Percentiles rank a stretch among this genome's conserved stretches.
Evolutionary conservation across 306 rosid species (phyloP).

Genomic region (Medicago ruthenica): DNA sequence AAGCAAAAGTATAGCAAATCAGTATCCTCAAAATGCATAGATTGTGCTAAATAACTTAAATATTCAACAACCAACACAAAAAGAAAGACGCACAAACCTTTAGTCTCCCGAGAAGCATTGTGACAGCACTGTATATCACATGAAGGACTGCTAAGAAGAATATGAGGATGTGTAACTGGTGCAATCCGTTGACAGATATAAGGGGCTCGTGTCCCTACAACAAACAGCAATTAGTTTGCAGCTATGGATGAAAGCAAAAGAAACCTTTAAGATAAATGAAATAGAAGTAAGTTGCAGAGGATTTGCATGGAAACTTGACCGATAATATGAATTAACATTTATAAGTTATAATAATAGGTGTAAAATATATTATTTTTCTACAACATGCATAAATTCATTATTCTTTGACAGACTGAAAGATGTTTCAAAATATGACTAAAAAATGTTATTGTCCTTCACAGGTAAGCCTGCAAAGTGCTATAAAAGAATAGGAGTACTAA

Average conservation of each 20-base stretch:
- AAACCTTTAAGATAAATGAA: slow-evolving; percentile 7
- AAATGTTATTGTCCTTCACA: too few species aligned
- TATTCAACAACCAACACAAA: slow-evolving; percentile 1
- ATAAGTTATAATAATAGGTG: background rate
- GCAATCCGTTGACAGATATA: slow-evolving; percentile 78
- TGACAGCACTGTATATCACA: slow-evolving; percentile 81
- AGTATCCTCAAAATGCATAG: too few species aligned
- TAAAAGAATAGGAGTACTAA: too few species aligned
- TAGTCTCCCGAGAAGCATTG: slow-evolving; percentile 97
- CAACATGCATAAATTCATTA: too few species aligned
- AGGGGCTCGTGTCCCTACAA: slow-evolving; percentile 77
- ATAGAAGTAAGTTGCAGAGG: background rate
- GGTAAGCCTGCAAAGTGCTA: too few species aligned
- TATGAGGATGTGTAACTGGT: slow-evolving; percentile 92
- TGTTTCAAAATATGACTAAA: too few species aligned
- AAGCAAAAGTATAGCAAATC: too few species aligned
- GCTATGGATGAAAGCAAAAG: slow-evolving; percentile 22
- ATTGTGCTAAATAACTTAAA: background rate
- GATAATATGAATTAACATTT: too few species aligned
- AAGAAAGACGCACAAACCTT: slow-evolving; percentile 58
- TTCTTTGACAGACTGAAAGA: too few species aligned
- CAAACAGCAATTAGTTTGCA: slow-evolving; percentile 27
- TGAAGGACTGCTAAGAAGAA: slow-evolving; percentile 95
- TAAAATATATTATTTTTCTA: background rate
- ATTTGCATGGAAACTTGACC: too few species aligned